phyloP scores from a whole-genome alignment of 2,329 filamentous ascomycete species.

The Escovopsis weberi region DNA sequence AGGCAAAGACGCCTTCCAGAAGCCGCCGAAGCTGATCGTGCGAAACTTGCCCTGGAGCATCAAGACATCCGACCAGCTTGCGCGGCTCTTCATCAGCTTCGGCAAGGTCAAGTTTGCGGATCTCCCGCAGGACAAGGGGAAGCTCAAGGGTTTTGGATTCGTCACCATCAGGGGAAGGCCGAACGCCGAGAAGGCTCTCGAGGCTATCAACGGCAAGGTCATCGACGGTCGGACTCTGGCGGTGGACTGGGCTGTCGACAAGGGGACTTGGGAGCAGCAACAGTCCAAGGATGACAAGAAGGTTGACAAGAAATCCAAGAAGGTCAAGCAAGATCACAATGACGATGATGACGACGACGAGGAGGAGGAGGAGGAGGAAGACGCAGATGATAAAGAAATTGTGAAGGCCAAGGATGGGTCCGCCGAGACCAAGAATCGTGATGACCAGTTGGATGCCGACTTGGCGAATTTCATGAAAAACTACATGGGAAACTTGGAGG shows the following conservation, averaged over 20 bases:
- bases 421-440: conserved; percentile 22
- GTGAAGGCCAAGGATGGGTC: conserved; percentile 13
- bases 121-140: conserved; percentile 63
- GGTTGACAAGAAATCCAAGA: conserved; percentile 17
- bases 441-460: conserved; percentile 29
- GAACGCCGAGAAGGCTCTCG: conserved; percentile 82
- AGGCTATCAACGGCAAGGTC: conserved; percentile 74
- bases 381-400: conserved; percentile 17
- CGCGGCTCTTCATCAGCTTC: conserved; percentile 67
- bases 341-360: conserved; percentile 20
- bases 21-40: conserved; percentile 67
- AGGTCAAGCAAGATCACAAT: conserved; percentile 21
- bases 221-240: conserved; percentile 79
- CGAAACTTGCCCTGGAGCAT: conserved; percentile 94
- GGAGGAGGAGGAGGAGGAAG: conserved; percentile 11
- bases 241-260: conserved; percentile 95
- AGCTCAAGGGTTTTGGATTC: conserved; percentile 82
- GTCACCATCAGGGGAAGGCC: conserved; percentile 75
- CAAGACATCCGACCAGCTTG: conserved; percentile 69
- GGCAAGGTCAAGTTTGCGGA: conserved; percentile 84
- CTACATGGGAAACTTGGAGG: conserved; percentile 41
- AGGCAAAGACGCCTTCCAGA: conserved; percentile 34
- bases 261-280: conserved; percentile 64
- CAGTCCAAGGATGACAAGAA: conserved; percentile 23
- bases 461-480: conserved; percentile 44